Evolutionary conservation across 108 stramenopile species (phyloP).

Genomic region (Cyclostephanos invisitatus): DNA sequence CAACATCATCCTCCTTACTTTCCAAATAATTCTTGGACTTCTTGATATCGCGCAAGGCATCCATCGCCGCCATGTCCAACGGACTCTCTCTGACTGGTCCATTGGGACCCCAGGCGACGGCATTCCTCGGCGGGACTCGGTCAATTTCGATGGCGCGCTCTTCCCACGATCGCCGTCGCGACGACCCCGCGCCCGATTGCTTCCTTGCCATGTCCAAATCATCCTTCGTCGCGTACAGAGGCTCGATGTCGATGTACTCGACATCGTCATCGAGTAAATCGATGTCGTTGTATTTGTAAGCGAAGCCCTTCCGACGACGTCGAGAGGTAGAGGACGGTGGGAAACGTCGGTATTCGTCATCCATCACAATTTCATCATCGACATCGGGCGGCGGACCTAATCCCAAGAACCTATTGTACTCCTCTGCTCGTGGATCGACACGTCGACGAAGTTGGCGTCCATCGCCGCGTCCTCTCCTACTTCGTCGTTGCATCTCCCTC

Average conservation of each 20-base stretch:
- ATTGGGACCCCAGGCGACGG: slow-evolving; percentile 78
- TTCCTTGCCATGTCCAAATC: slow-evolving; percentile 34
- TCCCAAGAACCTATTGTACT: slow-evolving; percentile 41
- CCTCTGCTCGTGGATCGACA: slow-evolving; percentile 34
- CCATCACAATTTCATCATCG: slow-evolving; percentile 19
- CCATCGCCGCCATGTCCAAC: slow-evolving; percentile 64
- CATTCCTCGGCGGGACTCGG: slow-evolving; percentile 61
- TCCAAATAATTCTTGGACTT: slow-evolving; percentile 54
- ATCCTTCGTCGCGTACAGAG: slow-evolving; percentile 22
- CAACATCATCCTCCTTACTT: slow-evolving; percentile 54
- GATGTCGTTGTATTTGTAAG: slow-evolving; percentile 59
- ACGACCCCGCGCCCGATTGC: slow-evolving; percentile 4
- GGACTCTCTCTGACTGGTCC: slow-evolving; percentile 67
- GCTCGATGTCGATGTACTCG: slow-evolving; percentile 40
- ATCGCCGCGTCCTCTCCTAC: slow-evolving; percentile 5
- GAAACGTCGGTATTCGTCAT: slow-evolving; percentile 10
- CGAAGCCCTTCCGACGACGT: slow-evolving; percentile 58
- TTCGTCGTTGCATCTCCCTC: background rate
- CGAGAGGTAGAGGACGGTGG: slow-evolving; percentile 1
- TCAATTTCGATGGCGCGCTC: slow-evolving; percentile 73
- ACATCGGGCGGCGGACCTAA: slow-evolving; percentile 29
- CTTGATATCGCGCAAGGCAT: slow-evolving; percentile 73
- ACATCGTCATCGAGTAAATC: slow-evolving; percentile 46
- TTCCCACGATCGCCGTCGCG: slow-evolving; percentile 61
- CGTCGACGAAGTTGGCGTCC: slow-evolving; percentile 16